Evolutionary conservation across 768 basidiomycete genomes (phyloP).

Genomic region (Ramaria sp.): DNA sequence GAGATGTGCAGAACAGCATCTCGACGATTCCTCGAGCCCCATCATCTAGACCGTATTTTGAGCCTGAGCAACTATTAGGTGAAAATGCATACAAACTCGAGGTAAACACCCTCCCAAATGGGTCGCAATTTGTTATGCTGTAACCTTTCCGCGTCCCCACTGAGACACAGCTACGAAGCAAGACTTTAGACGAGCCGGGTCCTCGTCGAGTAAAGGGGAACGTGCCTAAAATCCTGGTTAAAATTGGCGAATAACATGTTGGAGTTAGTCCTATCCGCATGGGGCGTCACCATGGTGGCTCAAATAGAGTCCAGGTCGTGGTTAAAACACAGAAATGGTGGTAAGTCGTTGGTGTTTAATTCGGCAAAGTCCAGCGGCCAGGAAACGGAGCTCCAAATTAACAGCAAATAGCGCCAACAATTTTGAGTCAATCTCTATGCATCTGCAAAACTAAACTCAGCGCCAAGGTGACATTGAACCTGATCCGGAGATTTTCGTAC

Average conservation of each 20-base stretch:
- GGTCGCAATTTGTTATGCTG: conserved; percentile 95
- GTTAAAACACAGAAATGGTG: neutral
- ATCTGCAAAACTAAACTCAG: no score
- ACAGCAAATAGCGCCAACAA: no score
- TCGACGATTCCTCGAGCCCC: conserved; percentile 95
- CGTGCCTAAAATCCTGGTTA: conserved; percentile 95
- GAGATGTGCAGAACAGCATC: conserved; percentile 98
- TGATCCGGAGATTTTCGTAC: no score
- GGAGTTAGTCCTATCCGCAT: conserved; percentile 25
- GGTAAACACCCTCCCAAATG: conserved; percentile 91
- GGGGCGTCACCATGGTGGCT: conserved; percentile 5
- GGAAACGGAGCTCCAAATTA: no score
- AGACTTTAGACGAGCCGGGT: neutral
- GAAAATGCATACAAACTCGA: conserved; percentile 53
- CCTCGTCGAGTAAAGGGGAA: neutral
- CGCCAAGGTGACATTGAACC: no score
- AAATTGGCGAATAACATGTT: conserved; percentile 82
- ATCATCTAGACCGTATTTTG: conserved; percentile 47
- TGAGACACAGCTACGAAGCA: conserved; percentile 57
- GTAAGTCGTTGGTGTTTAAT: neutral
- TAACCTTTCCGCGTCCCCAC: conserved; percentile 95
- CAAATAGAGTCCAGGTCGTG: neutral
- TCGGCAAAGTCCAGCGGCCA: neutral
- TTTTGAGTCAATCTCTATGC: no score
- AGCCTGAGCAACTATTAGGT: neutral